Base-by-base conservation (phyloP, 208 protist species). In the Trypanosoma brucei region DNA sequence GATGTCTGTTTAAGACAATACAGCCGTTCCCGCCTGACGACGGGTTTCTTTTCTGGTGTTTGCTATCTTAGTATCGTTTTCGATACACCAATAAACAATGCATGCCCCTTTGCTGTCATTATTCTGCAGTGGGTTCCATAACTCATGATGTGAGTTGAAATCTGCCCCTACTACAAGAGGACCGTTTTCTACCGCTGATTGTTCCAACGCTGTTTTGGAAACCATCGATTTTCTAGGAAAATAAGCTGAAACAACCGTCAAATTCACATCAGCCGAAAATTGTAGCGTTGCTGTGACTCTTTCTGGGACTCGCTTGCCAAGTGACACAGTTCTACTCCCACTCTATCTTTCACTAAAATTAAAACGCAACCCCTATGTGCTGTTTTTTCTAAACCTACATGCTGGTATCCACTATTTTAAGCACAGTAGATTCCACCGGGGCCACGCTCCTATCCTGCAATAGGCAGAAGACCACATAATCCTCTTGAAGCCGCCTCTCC, bases 351-450 rank as follows among this genome's bases (percentile, higher is more conserved):
- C 2, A 70, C 55, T 2, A 70, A 31, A 11, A 62, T 55, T 2
- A 42, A 70, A 11, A 38, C 56, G 4, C 54, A 44, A 6, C 56
- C 65, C 30, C 65, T 56, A 2, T 70, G 55, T 6, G 56, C 56
- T 7, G 65, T 54, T 22, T 55, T 31, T 1, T 35, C 56, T 6
- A 56, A 3, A 4, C 65, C 56, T 34, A 62, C 31, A 45, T 70
- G 56, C 44, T 70, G 54, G 44, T 62, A 70, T 48, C 52, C 65
- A 33, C 34, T 42, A 64, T 64, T n/a, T 45, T 55, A 42, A 70
- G 35, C 62, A 6, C 14, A 46, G 22, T 55, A 30, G n/a, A 51
- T 55, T 64, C 48, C n/a, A 8, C 40, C 1, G n/a, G 7, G 5
- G 46, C 30, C 5, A 64, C 13, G 34, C 45, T 7, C 3, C 30